These are phyloP conservation scores for Penicillium silybi DNA, from an alignment of 495 filamentous ascomycete genomes.

Conservation along the genomic window DNA sequence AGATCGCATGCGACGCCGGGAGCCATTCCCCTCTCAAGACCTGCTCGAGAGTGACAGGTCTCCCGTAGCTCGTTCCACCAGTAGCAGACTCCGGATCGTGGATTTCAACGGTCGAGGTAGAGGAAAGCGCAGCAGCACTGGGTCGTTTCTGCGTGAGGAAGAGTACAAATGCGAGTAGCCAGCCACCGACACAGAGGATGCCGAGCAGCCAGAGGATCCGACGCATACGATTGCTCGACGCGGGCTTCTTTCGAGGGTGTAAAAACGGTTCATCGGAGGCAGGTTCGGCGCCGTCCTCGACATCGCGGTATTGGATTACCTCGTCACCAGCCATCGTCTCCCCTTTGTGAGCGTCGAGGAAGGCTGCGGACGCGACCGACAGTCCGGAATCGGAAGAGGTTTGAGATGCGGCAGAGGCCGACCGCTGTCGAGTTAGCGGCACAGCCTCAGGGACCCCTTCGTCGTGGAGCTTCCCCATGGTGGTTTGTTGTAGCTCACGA, in stretches of 20 bases:
- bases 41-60: conserved; percentile 76
- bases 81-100: conserved; percentile 64
- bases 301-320: conserved; percentile 32
- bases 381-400: conserved; percentile 37
- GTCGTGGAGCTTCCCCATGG: conserved; percentile 32
- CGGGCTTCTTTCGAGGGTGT: conserved; percentile 11
- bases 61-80: conserved; percentile 61
- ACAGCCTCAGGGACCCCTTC: conserved; percentile 26
- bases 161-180: conserved; percentile 72
- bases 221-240: conserved; percentile 43
- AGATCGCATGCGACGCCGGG: conserved; percentile 63
- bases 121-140: conserved; percentile 16
- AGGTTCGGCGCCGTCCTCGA: conserved; percentile 32
- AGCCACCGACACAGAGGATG: conserved; percentile 65
- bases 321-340: conserved; percentile 6
- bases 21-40: conserved; percentile 71
- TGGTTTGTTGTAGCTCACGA: conserved; percentile 9
- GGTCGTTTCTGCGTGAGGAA: conserved; percentile 58
- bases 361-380: conserved; percentile 33
- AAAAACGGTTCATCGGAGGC: conserved; percentile 28
- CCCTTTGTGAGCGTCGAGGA: conserved; percentile 28
- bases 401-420: conserved; percentile 27
- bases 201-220: conserved; percentile 65
- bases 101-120: conserved; percentile 15
- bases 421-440: conserved; percentile 24